These are phyloP conservation scores for Microsporum audouinii DNA, from an alignment of 2,329 filamentous ascomycete species.

Conservation along the genomic window DNA sequence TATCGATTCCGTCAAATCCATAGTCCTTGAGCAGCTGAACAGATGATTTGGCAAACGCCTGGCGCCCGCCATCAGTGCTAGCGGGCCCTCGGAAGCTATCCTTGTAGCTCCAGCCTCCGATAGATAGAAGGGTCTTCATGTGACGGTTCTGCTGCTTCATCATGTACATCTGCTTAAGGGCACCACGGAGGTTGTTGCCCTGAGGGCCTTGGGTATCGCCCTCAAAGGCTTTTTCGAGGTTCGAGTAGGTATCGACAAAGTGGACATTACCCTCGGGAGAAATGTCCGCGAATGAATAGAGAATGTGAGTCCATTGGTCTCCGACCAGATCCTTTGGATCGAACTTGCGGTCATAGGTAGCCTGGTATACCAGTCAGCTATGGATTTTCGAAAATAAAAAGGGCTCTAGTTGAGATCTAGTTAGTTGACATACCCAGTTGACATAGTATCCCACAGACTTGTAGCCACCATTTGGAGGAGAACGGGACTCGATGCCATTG, in stretches of 20 bases:
- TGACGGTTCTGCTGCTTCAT: constrained; percentile 66
- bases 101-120: constrained; percentile 71
- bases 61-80: constrained; percentile 46
- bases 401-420: background rate
- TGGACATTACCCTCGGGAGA: constrained; percentile 66
- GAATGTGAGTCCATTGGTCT: constrained; percentile 72
- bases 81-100: constrained; percentile 62
- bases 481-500: background rate
- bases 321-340: constrained; percentile 73
- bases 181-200: constrained; percentile 65
- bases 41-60: constrained; percentile 54
- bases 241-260: constrained; percentile 58
- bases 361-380: constrained; percentile 34
- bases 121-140: constrained; percentile 68
- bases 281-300: constrained; percentile 87
- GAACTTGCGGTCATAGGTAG: constrained; percentile 76
- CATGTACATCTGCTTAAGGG: constrained; percentile 62
- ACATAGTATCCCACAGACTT: constrained; percentile 11
- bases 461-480: background rate
- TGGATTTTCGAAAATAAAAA: background rate
- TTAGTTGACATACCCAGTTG: constrained; percentile 9
- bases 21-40: constrained; percentile 64
- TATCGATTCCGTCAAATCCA: constrained; percentile 49
- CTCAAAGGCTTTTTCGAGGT: constrained; percentile 57
- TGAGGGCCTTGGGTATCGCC: constrained; percentile 54